Conservation (phyloP, 2,329 filamentous ascomycete species). For the Colletotrichum endophyticum region DNA sequence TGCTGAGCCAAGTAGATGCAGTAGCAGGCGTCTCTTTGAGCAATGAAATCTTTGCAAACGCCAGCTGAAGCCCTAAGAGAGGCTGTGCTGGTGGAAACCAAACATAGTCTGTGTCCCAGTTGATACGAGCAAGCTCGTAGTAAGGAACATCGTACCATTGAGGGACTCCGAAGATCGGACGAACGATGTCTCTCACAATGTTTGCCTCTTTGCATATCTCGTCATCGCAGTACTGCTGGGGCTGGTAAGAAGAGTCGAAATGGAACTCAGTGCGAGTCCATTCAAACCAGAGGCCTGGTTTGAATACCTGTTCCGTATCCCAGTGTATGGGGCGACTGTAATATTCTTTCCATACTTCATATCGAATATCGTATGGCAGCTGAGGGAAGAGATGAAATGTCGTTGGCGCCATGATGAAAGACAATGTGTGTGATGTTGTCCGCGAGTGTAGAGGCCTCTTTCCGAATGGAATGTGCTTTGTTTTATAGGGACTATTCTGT, state of each 20-base stretch:
- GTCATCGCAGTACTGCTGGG: background rate
- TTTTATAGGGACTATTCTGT: background rate
- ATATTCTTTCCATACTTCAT: background rate
- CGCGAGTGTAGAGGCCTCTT: background rate
- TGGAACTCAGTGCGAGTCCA: background rate
- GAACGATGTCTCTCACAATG: background rate
- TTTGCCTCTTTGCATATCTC: background rate
- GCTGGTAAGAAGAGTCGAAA: background rate
- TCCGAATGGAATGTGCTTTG: background rate
- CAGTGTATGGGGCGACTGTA: background rate
- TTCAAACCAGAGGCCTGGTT: background rate
- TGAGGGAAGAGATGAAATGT: background rate
- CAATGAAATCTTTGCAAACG: rapidly evolving
- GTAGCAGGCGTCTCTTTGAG: background rate
- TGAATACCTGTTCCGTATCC: background rate
- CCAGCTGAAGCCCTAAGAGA: background rate
- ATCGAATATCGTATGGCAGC: background rate
- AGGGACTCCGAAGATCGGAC: rapidly evolving
- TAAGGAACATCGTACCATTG: background rate
- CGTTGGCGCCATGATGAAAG: background rate
- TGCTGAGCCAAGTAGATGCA: background rate
- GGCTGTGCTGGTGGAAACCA: background rate
- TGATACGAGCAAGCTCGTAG: background rate
- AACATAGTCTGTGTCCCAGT: background rate
- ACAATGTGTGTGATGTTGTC: background rate